Base-by-base conservation (phyloP, 2,329 filamentous ascomycete species). In the Xylaria sp. region DNA sequence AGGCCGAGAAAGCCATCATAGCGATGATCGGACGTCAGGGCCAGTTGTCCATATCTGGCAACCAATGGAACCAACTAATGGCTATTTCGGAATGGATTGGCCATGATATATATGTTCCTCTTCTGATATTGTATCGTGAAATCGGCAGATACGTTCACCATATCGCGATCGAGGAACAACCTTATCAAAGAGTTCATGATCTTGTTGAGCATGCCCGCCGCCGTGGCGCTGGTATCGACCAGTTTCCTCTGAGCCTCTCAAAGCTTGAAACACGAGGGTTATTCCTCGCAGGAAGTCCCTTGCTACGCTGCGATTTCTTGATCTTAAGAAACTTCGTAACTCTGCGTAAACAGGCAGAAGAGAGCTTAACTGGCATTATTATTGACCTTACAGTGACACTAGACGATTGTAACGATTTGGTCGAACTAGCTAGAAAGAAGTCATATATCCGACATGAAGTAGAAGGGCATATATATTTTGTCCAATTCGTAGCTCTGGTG, bases 381-480 rank as follows among this genome's bases (percentile, higher is more conserved):
- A 17, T 76, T 1, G 71, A 78, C 23, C 66, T 77, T 9, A 58
- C 63, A 9, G 25, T 54, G 9, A 76, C 78, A 43, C 74, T 78
- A 7, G 54, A 70, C 0, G 77, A 80, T 9, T 84, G 82, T 63
- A 51, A 73, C 1, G 47, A 43, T 0, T 70, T 87, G 9, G 76
- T 81, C n/a, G 37, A 76, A 0, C 67, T 71, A 0, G 82, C 84
- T 0, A 55, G 46, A 1, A 54, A 38, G 1, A 72, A 76, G 0
- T 73, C 71, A 4, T 75, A 79, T 31, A 71, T 77, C 0, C 74
- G 78, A 2, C 79, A 83, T n/a, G 72, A 83, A 61, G 76, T 79
- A 0, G 83, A 88, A 67, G 83, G 78, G 0, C 76, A 82, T 43
- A 74, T 87, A 23, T 83, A 83, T 64, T 78, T 78, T 23, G 82